Evolutionary conservation across 2,329 filamentous ascomycete species (phyloP).

Genomic region (Didymellaceae sp.): DNA sequence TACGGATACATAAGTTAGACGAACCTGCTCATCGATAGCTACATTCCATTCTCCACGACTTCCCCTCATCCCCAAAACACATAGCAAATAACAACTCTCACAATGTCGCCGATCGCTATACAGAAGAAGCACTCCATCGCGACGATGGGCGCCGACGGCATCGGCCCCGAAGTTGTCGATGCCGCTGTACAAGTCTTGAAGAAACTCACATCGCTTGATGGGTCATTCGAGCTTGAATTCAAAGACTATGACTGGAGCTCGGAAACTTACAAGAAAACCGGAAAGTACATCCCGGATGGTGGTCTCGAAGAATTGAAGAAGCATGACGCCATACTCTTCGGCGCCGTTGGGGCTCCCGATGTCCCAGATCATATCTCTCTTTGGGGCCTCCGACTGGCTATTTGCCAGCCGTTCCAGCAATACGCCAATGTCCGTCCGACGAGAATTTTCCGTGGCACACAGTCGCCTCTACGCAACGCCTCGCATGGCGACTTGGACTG

Average conservation of each 20-base stretch:
- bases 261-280: slow-evolving; percentile 69
- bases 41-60: not conserved
- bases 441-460: slow-evolving; percentile 65
- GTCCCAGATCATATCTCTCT: slow-evolving; percentile 64
- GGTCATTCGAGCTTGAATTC: slow-evolving; percentile 67
- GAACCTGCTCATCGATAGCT: not conserved
- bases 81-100: not conserved
- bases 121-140: slow-evolving; percentile 39
- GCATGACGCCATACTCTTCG: slow-evolving; percentile 72
- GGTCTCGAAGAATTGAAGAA: slow-evolving; percentile 63
- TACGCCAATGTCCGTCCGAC: slow-evolving; percentile 67
- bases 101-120: slow-evolving; percentile 35
- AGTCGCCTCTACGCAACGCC: slow-evolving; percentile 62
- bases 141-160: slow-evolving; percentile 71
- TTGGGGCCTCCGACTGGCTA: slow-evolving; percentile 63
- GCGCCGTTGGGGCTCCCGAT: slow-evolving; percentile 68
- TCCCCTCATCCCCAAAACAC: not conserved
- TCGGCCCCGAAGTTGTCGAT: slow-evolving; percentile 71
- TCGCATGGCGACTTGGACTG: slow-evolving; percentile 67
- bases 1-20: slow-evolving; percentile 2
- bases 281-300: slow-evolving; percentile 68
- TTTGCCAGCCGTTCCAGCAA: slow-evolving; percentile 62
- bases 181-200: slow-evolving; percentile 69
- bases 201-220: slow-evolving; percentile 58
- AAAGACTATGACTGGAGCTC: slow-evolving; percentile 71